Percentiles rank a stretch among this genome's conserved stretches.
Conservation (phyloP, 129 eudicot species). For the Artemisia annua region DNA sequence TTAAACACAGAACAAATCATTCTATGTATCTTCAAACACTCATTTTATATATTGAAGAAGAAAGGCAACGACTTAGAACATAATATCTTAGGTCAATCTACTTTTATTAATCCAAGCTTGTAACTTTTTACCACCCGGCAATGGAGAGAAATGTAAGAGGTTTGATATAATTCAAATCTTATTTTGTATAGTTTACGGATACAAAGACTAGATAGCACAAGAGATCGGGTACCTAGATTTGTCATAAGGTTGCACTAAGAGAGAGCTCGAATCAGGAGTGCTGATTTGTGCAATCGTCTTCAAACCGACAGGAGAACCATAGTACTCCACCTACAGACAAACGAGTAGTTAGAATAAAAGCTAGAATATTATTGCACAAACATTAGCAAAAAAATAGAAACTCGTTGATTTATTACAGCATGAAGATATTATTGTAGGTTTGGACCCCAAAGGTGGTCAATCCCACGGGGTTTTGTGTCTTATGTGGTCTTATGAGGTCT, state of each 20-base stretch:
- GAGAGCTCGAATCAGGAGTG: conserved; percentile 89
- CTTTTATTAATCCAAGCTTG: neutral
- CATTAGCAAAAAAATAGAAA: neutral
- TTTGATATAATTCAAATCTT: no score
- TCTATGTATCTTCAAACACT: no score
- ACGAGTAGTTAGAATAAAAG: neutral
- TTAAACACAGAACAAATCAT: no score
- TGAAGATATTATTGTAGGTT: no score
- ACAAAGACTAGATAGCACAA: neutral
- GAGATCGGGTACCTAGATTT: conserved; percentile 68
- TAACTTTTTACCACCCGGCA: neutral
- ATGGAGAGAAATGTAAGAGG: neutral
- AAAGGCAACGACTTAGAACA: neutral
- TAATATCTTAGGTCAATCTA: neutral
- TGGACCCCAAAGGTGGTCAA: neutral
- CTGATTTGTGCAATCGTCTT: conserved; percentile 96
- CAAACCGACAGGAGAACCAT: conserved; percentile 81
- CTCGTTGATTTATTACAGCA: neutral
- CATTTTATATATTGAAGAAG: neutral
- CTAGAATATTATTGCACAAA: neutral
- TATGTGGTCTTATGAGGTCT: no score
- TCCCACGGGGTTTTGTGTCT: no score
- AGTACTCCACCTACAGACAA: conserved; percentile 73
- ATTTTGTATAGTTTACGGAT: neutral
- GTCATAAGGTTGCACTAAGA: conserved; percentile 89